Evolutionary conservation across 108 stramenopile species (phyloP).

Genomic region (Cyclotella choctawhatcheeana): DNA sequence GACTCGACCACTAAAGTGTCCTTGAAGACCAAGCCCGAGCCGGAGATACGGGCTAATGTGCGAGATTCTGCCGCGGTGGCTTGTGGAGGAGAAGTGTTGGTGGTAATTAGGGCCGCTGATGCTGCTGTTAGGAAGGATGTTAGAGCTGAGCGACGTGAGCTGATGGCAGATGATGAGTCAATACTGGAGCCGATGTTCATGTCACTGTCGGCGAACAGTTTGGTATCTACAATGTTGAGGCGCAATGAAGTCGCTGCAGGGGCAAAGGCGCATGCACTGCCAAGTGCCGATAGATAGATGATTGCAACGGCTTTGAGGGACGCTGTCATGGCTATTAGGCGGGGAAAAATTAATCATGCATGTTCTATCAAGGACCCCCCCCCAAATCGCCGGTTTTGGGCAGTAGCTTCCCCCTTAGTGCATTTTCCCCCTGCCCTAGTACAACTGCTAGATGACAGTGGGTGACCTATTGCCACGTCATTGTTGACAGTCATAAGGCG

Average conservation of each 20-base stretch:
- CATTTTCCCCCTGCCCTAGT: too few species aligned
- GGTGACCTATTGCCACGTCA: too few species aligned
- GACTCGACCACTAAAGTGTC: conserved; percentile 78
- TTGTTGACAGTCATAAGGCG: too few species aligned
- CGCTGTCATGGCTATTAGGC: not conserved
- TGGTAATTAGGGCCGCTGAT: not conserved
- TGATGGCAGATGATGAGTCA: not conserved
- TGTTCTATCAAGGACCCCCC: too few species aligned
- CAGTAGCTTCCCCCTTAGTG: too few species aligned
- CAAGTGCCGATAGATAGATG: not conserved
- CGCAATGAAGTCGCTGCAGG: not conserved
- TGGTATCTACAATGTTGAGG: not conserved
- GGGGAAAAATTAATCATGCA: too few species aligned
- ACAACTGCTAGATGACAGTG: too few species aligned
- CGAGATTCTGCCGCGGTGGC: conserved; percentile 43
- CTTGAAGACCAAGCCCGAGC: conserved; percentile 90
- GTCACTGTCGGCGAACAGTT: too few species aligned
- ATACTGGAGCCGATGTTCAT: not conserved
- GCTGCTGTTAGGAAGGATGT: conserved; percentile 28
- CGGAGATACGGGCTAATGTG: conserved; percentile 73
- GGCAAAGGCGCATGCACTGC: not conserved
- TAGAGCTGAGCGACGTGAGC: conserved; percentile 34
- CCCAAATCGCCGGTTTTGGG: too few species aligned
- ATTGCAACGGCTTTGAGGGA: not conserved
- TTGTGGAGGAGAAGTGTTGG: not conserved